Base-by-base conservation (phyloP, 2,329 filamentous ascomycete species). In the Ambrosiella xylebori region DNA sequence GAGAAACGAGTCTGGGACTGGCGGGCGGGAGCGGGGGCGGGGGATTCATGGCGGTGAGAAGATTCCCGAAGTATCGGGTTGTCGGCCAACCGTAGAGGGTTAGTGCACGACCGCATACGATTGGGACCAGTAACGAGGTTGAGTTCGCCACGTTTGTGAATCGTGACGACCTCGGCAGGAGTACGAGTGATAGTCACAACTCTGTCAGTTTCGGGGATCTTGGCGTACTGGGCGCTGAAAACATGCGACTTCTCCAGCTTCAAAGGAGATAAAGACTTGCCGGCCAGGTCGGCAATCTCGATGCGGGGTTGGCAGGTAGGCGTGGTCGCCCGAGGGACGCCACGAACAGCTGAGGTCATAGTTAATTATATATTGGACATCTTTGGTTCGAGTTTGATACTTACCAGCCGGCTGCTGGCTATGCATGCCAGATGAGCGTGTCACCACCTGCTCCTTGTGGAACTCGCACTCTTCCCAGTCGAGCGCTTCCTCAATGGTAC, bases 391-490 rank as follows among this genome's bases (percentile, higher is more conserved):
- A 27, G 27, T 27, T 27, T 27, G 27, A 27, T 3, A 27, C 27
- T 27, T 27, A 27, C 27, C 3, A 4, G 27, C 39, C 39, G n/a
- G 39, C 39, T 41, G 11, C 39, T 7, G 39, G 2, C n/a, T n/a
- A 41, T 41, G 6, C 39, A 3, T 11, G n/a, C n/a, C 5, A 41
- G n/a, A 12, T 11, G n/a, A 12, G 39, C 11, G 11, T 2, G 11
- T 41, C 11, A 19, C 13, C 49, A n/a, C 15, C 9, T 51, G 9
- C 6, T 19, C 35, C 27, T 51, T 27, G 9, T 35, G 49, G 12
- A 56, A 59, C 36, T 59, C 57, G n/a, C 36, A 44, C 17, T 60
- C 54, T 44, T 60, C 55, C 13, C 41, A 35, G 36, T 57, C 58
- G 1, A 60, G 49, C 5, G 54, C 58, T 15, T 60, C 55, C 27